A percentile compares a stretch with the other conserved stretches of the same genome.
Conservation (phyloP, 2,329 filamentous ascomycete genomes). For the Eurotiales sp. region DNA sequence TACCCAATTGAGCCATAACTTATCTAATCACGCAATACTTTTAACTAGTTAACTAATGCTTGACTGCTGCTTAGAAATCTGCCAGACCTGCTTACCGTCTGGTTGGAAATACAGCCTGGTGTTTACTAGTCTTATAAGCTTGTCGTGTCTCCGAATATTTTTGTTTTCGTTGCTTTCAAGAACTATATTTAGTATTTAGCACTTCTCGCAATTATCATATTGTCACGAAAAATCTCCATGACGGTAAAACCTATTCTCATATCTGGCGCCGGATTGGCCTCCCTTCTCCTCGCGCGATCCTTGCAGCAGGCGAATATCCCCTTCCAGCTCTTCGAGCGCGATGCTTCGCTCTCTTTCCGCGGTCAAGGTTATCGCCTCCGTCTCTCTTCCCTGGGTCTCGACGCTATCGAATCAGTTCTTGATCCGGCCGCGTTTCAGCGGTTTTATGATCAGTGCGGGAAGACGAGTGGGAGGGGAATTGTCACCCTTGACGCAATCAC, state of each 20-base stretch:
- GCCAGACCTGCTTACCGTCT: neutral
- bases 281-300: neutral
- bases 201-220: neutral
- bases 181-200: neutral
- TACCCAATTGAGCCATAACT: neutral
- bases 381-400: neutral
- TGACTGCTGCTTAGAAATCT: neutral
- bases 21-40: neutral
- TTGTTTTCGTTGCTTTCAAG: neutral
- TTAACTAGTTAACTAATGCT: too few relatives aligned
- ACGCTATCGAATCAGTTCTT: constrained; percentile 1
- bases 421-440: neutral
- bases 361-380: neutral
- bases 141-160: neutral
- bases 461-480: neutral
- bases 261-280: constrained; percentile 1
- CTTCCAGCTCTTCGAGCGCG: constrained; percentile 1
- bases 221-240: neutral
- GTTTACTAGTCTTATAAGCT: neutral
- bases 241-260: neutral
- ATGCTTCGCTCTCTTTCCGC: constrained; percentile 1
- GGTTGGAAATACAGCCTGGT: neutral
- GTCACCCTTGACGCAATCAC: neutral
- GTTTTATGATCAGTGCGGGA: neutral
- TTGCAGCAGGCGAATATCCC: constrained; percentile 1